A percentile compares a stretch with the other conserved stretches of the same genome.
phyloP scores from a whole-genome alignment of 2,329 filamentous ascomycete species.

The Aphanocladium album region DNA sequence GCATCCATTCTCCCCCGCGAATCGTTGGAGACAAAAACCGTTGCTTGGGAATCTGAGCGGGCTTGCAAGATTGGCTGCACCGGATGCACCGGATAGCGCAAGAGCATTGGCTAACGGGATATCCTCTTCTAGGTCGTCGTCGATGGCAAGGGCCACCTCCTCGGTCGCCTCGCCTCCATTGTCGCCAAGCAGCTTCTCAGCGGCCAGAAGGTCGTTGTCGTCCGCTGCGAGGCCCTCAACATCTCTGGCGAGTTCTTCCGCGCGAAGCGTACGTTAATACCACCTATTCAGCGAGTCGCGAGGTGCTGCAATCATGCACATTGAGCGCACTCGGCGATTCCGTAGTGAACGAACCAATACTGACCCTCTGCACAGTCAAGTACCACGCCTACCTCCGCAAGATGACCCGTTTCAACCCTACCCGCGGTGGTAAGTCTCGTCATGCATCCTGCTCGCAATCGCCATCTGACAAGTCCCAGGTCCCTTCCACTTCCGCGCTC shows the following conservation, averaged over 20 bases:
- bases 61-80: background rate
- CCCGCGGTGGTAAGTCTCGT: conserved; percentile 76
- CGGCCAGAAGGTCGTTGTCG: conserved; percentile 98
- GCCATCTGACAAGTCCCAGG: conserved; percentile 49
- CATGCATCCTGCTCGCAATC: conserved; percentile 9
- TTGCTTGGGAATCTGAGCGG: background rate
- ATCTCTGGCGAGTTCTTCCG: conserved; percentile 99
- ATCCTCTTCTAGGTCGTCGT: conserved; percentile 76
- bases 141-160: conserved; percentile 99
- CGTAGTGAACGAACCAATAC: conserved; percentile 22
- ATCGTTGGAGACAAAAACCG: background rate
- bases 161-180: conserved; percentile 96
- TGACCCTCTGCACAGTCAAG: conserved; percentile 77
- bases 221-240: conserved; percentile 98
- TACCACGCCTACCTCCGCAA: conserved; percentile 99
- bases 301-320: background rate
- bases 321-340: conserved; percentile 18
- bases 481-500: conserved; percentile 99
- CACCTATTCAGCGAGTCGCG: background rate
- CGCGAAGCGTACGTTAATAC: conserved; percentile 84
- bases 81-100: background rate
- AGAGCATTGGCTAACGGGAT: conserved; percentile 17
- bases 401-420: conserved; percentile 99
- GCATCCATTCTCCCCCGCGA: background rate
- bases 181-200: conserved; percentile 98